A percentile compares a stretch with the other conserved stretches of the same genome.
Conservation (phyloP, 140 eudicot genomes). For the Ambrosia hybrid region DNA sequence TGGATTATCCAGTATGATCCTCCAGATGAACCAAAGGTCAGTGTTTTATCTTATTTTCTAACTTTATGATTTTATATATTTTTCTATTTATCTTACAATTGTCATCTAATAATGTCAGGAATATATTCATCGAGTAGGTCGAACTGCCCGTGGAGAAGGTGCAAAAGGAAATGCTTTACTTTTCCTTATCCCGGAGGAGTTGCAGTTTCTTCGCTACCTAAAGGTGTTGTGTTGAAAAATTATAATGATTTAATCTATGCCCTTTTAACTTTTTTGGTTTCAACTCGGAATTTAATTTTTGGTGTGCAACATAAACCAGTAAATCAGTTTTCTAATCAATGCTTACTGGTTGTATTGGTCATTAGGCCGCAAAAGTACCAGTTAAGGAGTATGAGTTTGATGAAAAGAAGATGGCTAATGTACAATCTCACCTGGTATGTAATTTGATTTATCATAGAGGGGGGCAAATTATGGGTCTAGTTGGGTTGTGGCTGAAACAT, state of each 20-base stretch:
- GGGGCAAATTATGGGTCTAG: too few species aligned
- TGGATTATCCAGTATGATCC: slow-evolving; percentile 99
- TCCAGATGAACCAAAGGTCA: slow-evolving; percentile 96
- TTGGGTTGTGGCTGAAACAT: too few species aligned
- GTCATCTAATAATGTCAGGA: slow-evolving; percentile 47
- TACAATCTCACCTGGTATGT: slow-evolving; percentile 81
- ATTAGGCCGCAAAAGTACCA: slow-evolving; percentile 82
- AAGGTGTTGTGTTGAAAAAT: slow-evolving; percentile 45
- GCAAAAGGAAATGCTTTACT: slow-evolving; percentile 82
- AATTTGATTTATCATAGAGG: not conserved
- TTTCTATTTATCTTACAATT: slow-evolving; percentile 11
- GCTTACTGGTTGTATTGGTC: slow-evolving; percentile 13
- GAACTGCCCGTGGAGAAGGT: slow-evolving; percentile 98
- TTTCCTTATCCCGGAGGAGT: slow-evolving; percentile 82
- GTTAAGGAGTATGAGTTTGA: slow-evolving; percentile 85
- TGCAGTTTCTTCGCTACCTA: slow-evolving; percentile 65
- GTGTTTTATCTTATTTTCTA: not conserved
- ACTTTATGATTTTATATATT: not conserved
- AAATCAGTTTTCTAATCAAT: not conserved
- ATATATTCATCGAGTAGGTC: slow-evolving; percentile 88
- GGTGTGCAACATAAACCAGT: slow-evolving; percentile 4
- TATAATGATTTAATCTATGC: not conserved
- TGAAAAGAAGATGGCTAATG: slow-evolving; percentile 67
- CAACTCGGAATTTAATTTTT: not conserved
- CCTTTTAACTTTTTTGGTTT: not conserved